Evolutionary conservation across 2,329 filamentous ascomycete genomes (phyloP).

Genomic region (Cadophora malorum): DNA sequence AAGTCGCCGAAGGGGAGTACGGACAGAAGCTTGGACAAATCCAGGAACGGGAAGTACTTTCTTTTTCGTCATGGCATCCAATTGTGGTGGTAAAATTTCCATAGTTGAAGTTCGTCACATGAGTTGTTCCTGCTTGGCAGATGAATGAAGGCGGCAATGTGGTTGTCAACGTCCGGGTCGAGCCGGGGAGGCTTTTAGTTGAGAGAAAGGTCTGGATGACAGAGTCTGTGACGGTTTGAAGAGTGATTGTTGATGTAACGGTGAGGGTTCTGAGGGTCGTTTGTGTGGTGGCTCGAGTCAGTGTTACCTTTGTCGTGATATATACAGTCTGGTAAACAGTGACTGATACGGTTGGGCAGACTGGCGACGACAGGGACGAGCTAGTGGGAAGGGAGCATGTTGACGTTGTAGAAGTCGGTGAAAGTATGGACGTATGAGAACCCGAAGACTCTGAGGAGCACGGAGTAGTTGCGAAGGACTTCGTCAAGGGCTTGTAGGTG

Average conservation of each 20-base stretch:
- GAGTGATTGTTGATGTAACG: slow-evolving; percentile 8
- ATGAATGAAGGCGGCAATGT: slow-evolving; percentile 23
- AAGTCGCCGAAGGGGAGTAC: slow-evolving; percentile 12
- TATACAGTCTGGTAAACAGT: slow-evolving; percentile 25
- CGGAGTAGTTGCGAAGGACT: background rate
- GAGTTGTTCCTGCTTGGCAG: slow-evolving; percentile 31
- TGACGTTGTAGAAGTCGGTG: slow-evolving; percentile 2
- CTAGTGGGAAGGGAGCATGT: background rate
- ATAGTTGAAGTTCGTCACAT: slow-evolving; percentile 34
- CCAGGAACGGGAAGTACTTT: slow-evolving; percentile 20
- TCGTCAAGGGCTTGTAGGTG: background rate
- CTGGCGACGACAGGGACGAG: background rate
- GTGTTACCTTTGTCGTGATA: slow-evolving; percentile 21
- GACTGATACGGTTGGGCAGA: slow-evolving; percentile 18
- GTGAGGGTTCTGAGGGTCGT: background rate
- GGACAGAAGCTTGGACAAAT: slow-evolving; percentile 29
- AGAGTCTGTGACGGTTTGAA: slow-evolving; percentile 7
- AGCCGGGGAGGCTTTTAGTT: slow-evolving; percentile 21
- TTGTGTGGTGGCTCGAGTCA: slow-evolving; percentile 4
- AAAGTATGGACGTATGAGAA: background rate
- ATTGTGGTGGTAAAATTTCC: slow-evolving; percentile 34
- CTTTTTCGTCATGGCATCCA: slow-evolving; percentile 25
- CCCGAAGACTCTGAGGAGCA: background rate
- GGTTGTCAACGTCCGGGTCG: slow-evolving; percentile 42
- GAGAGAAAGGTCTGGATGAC: slow-evolving; percentile 16